Evolutionary conservation across 208 protist species (phyloP), one percentile per base, ranked within the genome.

Genomic region (Acanthamoeba royreba): DNA sequence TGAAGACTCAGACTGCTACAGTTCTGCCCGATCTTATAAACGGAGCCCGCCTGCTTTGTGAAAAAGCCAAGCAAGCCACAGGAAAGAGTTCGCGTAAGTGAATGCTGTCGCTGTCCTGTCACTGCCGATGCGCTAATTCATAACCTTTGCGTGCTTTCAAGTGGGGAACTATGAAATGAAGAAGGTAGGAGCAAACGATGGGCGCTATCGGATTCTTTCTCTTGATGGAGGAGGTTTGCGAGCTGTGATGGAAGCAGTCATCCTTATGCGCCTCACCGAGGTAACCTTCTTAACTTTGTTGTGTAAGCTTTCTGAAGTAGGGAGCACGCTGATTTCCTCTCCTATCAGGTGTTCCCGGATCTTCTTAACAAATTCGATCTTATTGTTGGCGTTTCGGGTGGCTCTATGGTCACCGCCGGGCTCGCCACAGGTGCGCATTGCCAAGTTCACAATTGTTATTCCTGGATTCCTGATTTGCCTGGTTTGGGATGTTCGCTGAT

Each of bases 381-480:
- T 33, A 69, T 89, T 22, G 81, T 45, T 17, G 81, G 81, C n/a
- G 81, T 89, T 0, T 89, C 81, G 3, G 81, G 81, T 33, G 81
- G 81, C 4, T 89, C 81, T 0, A 89, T 89, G 53, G 81, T 89
- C 53, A 66, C 81, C 53, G 46, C 81, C 0, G 81, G 49, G 38
- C 81, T 89, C 35, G 81, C 81, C 33, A 89, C 81, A 9, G 81
- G n/a, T n/a, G n/a, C n/a, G n/a, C n/a, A n/a, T n/a, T n/a, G n/a
- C n/a, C n/a, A n/a, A n/a, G n/a, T n/a, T n/a, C n/a, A n/a, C n/a
- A n/a, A n/a, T n/a, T n/a, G n/a, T n/a, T n/a, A n/a, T n/a, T n/a
- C n/a, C n/a, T n/a, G n/a, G n/a, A n/a, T n/a, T n/a, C n/a, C n/a
- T n/a, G n/a, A n/a, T n/a, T n/a, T n/a, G n/a, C n/a, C n/a, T 86